These are phyloP conservation scores for Pisolithus microcarpus DNA, from an alignment of 768 basidiomycete genomes.

Conservation along the genomic window DNA sequence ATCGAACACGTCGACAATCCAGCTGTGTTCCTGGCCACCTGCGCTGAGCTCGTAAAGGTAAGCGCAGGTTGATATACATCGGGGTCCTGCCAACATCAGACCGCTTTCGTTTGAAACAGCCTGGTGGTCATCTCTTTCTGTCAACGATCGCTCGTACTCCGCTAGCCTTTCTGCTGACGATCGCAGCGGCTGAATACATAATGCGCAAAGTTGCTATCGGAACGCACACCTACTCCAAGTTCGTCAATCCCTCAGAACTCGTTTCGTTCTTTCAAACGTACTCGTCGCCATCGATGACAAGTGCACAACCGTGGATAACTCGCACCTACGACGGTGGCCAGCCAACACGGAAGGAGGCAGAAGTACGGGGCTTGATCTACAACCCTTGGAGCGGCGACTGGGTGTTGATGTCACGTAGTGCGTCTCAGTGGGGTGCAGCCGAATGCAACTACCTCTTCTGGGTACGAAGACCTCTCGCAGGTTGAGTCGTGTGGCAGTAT, in stretches of 20 bases:
- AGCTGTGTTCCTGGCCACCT: conserved; percentile 68
- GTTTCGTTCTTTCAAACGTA: conserved; percentile 72
- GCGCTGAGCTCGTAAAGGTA: conserved; percentile 85
- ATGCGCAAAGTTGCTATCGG: conserved; percentile 74
- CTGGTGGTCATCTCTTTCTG: conserved; percentile 91
- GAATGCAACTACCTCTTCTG: conserved; percentile 80
- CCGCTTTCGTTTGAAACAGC: conserved; percentile 40
- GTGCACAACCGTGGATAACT: conserved; percentile 52
- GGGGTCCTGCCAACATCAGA: no score
- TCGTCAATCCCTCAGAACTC: conserved; percentile 80
- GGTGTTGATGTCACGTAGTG: conserved; percentile 57
- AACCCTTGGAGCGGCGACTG: conserved; percentile 64
- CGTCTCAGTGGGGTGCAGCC: conserved; percentile 39
- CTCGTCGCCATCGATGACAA: conserved; percentile 19
- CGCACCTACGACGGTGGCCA: conserved; percentile 37
- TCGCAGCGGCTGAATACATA: conserved; percentile 75
- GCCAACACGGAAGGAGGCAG: conserved; percentile 62
- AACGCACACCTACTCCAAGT: conserved; percentile 91
- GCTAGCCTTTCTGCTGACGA: conserved; percentile 61
- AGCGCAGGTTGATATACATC: conserved; percentile 11
- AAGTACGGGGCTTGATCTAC: conserved; percentile 74
- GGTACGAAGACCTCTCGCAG: conserved; percentile 58
- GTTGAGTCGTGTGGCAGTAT: neutral
- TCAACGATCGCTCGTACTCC: conserved; percentile 90
- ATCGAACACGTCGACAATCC: conserved; percentile 97